phyloP scores from a whole-genome alignment of 2,329 filamentous ascomycete species.

The Alternaria burnsii region DNA sequence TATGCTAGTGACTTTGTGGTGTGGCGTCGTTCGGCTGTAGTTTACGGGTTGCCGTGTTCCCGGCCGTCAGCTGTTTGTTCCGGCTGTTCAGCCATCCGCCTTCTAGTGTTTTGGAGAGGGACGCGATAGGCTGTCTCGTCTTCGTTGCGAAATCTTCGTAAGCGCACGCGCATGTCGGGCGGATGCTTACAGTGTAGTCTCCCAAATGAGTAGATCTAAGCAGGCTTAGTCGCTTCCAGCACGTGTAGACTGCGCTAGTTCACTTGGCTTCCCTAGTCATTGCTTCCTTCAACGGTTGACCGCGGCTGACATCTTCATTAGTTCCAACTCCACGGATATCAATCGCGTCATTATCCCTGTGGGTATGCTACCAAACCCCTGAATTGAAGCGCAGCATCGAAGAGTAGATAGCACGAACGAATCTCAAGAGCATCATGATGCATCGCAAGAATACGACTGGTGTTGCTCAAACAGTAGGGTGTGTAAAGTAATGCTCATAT shows the following conservation, averaged over 20 bases:
- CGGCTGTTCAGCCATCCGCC: background rate
- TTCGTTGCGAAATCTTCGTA: background rate
- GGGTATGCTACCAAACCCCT: background rate
- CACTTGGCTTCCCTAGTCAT: background rate
- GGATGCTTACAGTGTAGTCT: background rate
- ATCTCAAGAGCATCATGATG: background rate
- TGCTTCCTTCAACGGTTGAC: background rate
- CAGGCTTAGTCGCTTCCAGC: background rate
- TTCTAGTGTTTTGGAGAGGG: background rate
- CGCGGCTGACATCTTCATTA: background rate
- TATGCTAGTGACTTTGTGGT: background rate
- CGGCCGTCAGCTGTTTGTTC: background rate
- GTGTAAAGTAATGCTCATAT: background rate
- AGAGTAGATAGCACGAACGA: background rate
- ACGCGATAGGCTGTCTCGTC: background rate
- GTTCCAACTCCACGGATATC: background rate
- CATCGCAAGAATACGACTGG: background rate
- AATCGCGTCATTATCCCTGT: background rate
- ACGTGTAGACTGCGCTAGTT: background rate
- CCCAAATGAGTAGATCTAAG: background rate
- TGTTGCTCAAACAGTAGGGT: background rate
- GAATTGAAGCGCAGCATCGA: background rate
- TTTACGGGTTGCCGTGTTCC: constrained; percentile 8
- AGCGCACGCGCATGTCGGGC: background rate
- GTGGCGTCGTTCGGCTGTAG: constrained; percentile 6